Evolutionary conservation across 805 yeast species (phyloP).

Genomic region (Nakazawaea pomicola): DNA sequence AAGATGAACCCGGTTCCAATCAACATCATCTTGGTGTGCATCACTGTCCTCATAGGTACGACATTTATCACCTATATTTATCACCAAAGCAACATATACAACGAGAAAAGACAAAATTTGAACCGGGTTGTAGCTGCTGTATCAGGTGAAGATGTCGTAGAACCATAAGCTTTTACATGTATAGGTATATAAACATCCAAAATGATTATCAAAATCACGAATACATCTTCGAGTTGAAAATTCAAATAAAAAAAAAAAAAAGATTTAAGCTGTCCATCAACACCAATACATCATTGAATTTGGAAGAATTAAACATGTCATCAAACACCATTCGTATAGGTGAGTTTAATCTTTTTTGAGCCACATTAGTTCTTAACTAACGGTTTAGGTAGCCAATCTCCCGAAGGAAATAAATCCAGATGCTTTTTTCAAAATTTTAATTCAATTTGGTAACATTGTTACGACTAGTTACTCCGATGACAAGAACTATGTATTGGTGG

Average conservation of each 20-base stretch:
- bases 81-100: constrained; percentile 32
- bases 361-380: no score
- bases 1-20: constrained; percentile 53
- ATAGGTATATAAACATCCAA: not conserved
- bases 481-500: not conserved
- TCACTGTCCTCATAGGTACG: constrained; percentile 41
- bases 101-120: constrained; percentile 10
- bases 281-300: not conserved
- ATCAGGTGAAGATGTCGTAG: constrained; percentile 2
- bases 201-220: no score
- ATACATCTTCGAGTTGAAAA: no score
- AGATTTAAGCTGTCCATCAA: not conserved
- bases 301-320: no score
- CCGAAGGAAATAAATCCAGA: constrained; percentile 4
- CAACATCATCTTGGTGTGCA: constrained; percentile 32
- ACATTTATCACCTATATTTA: no score
- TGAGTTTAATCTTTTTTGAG: not conserved
- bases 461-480: not conserved
- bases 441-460: constrained; percentile 8
- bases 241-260: not conserved
- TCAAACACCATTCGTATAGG: not conserved
- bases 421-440: constrained; percentile 1
- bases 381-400: constrained; percentile 9
- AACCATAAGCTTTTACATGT: not conserved
- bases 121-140: constrained; percentile 8